phyloP scores from a whole-genome alignment of 2,329 filamentous ascomycete species.

The Xylaria sp. region DNA sequence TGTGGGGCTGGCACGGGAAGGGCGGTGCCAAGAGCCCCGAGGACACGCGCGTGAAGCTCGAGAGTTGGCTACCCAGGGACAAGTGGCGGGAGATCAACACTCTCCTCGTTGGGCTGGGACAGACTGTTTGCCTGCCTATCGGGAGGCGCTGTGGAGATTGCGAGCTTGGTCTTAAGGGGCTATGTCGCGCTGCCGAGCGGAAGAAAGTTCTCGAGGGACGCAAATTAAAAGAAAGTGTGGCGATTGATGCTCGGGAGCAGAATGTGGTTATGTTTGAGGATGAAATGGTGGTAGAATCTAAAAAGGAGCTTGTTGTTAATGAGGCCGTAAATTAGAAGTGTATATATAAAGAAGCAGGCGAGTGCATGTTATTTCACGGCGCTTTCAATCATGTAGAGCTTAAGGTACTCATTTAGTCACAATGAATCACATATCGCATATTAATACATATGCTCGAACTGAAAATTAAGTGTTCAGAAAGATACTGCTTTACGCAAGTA shows the following conservation, averaged over 20 bases:
- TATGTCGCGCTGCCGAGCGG: conserved; percentile 79
- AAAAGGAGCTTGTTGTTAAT: conserved; percentile 12
- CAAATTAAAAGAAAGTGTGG: conserved; percentile 59
- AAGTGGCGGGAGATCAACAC: conserved; percentile 94
- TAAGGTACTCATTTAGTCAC: conserved; percentile 16
- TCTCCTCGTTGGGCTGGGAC: conserved; percentile 87
- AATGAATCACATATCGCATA: conserved; percentile 6
- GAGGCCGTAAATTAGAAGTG: conserved; percentile 21
- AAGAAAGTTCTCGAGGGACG: conserved; percentile 70
- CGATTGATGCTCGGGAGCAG: conserved; percentile 38
- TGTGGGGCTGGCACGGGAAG: conserved; percentile 86
- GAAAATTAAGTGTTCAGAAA: neutral
- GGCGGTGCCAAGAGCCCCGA: conserved; percentile 77
- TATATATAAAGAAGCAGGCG: neutral
- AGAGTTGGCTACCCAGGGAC: conserved; percentile 85
- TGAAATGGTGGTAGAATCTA: conserved; percentile 31
- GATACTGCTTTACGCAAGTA: conserved; percentile 7
- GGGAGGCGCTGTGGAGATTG: conserved; percentile 87
- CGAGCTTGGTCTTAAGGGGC: conserved; percentile 76
- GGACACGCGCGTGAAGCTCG: conserved; percentile 78
- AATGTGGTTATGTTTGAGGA: conserved; percentile 42
- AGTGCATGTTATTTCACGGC: neutral
- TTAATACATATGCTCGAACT: neutral
- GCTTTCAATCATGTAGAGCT: neutral
- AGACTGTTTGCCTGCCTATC: conserved; percentile 85